Conservation (phyloP, 2,329 filamentous ascomycete genomes). For the Penicillium thymicola region DNA sequence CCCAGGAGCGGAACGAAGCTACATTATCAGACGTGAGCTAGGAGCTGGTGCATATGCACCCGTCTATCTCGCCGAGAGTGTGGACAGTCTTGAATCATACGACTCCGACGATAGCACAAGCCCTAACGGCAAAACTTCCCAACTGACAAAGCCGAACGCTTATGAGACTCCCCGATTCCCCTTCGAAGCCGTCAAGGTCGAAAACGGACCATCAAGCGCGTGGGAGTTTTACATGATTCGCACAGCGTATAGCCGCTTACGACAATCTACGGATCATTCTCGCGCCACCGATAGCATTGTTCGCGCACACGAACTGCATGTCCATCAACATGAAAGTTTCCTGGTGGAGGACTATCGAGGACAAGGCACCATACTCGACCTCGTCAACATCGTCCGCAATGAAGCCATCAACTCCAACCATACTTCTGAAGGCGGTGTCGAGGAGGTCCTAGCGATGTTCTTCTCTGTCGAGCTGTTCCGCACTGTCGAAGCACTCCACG, state of each 20-base stretch:
- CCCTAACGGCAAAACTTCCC: conserved; percentile 52
- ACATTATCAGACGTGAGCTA: conserved; percentile 78
- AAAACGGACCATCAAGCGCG: conserved; percentile 71
- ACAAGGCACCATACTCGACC: conserved; percentile 89
- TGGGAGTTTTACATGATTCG: conserved; percentile 99
- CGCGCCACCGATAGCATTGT: conserved; percentile 76
- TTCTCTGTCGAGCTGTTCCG: conserved; percentile 88
- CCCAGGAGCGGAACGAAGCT: conserved; percentile 61
- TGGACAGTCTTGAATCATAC: conserved; percentile 50
- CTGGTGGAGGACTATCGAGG: conserved; percentile 82
- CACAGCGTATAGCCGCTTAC: conserved; percentile 72
- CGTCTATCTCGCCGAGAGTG: conserved; percentile 83
- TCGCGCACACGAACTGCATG: conserved; percentile 81
- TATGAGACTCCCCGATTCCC: conserved; percentile 46
- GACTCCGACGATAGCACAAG: conserved; percentile 35
- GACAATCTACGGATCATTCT: conserved; percentile 52
- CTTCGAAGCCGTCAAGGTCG: conserved; percentile 91
- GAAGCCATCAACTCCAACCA: conserved; percentile 54
- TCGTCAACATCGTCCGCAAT: conserved; percentile 79
- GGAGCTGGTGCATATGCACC: conserved; percentile 93
- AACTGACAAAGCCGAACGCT: conserved; percentile 38
- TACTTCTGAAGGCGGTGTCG: conserved; percentile 65
- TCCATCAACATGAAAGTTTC: conserved; percentile 87
- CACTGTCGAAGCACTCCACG: conserved; percentile 81
- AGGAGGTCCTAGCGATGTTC: conserved; percentile 91